phyloP scores from a whole-genome alignment of 2,329 filamentous ascomycete species.

The Calonectria crousiana region DNA sequence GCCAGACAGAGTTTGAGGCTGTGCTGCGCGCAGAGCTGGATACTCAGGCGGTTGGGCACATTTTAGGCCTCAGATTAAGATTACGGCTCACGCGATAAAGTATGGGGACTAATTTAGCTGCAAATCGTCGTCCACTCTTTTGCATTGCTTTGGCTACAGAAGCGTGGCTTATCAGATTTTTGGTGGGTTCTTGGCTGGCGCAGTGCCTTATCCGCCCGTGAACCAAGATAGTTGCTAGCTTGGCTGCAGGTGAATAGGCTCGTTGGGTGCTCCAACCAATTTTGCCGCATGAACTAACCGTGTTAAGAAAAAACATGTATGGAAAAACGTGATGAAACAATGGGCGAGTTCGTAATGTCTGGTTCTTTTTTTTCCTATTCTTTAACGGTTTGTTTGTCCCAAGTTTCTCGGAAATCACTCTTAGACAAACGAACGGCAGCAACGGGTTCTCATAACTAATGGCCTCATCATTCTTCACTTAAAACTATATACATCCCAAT shows the following conservation, averaged over 20 bases:
- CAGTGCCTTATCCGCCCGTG: background rate
- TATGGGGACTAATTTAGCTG: background rate
- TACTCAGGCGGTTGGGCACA: background rate
- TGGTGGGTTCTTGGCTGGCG: background rate
- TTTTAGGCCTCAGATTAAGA: constrained; percentile 2
- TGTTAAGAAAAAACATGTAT: background rate
- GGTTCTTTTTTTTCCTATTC: background rate
- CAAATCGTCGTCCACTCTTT: background rate
- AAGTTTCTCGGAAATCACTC: background rate
- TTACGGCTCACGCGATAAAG: background rate
- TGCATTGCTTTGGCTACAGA: background rate
- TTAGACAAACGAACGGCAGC: background rate
- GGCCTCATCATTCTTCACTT: background rate
- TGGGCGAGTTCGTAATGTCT: background rate
- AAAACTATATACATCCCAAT: background rate
- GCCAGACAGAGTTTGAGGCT: background rate
- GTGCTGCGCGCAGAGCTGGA: background rate
- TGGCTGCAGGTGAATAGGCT: background rate
- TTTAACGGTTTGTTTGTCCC: background rate
- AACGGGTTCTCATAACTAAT: background rate
- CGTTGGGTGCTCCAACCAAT: background rate
- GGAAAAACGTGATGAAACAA: background rate
- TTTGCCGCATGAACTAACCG: background rate
- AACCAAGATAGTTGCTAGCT: background rate
- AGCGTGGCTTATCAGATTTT: background rate